Evolutionary conservation across 345 rosid species (phyloP).

Genomic region (Geranium rotundifolium): DNA sequence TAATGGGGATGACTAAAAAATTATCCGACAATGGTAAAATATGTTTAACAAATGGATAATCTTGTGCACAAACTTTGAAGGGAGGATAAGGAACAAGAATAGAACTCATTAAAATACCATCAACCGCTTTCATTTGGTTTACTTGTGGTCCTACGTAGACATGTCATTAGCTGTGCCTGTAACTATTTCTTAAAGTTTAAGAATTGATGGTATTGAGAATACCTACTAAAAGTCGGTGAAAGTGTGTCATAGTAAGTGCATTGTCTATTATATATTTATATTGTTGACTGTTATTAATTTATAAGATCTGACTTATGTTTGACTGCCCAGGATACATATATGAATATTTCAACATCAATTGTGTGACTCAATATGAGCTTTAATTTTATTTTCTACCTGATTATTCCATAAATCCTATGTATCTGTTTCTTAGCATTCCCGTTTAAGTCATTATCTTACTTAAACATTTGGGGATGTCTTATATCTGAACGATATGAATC

Average conservation of each 20-base stretch:
- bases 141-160: neutral
- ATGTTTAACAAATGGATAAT: neutral
- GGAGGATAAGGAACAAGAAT: neutral
- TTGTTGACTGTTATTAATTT: too few species aligned
- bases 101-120: neutral
- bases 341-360: neutral
- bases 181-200: neutral
- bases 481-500: neutral
- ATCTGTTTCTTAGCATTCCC: neutral
- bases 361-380: neutral
- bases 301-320: neutral
- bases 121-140: neutral
- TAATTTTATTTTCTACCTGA: neutral
- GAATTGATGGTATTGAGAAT: neutral
- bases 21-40: neutral
- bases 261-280: neutral
- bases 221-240: too few species aligned
- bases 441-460: neutral
- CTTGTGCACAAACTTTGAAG: neutral
- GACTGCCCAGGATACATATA: neutral
- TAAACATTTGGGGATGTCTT: neutral
- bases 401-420: neutral
- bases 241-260: neutral
- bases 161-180: neutral
- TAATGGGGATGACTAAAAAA: neutral